Percentiles rank a stretch among this genome's conserved stretches.
Evolutionary conservation across 305 asterid genomes (phyloP).

Genomic region (Fraxinus nigra): DNA sequence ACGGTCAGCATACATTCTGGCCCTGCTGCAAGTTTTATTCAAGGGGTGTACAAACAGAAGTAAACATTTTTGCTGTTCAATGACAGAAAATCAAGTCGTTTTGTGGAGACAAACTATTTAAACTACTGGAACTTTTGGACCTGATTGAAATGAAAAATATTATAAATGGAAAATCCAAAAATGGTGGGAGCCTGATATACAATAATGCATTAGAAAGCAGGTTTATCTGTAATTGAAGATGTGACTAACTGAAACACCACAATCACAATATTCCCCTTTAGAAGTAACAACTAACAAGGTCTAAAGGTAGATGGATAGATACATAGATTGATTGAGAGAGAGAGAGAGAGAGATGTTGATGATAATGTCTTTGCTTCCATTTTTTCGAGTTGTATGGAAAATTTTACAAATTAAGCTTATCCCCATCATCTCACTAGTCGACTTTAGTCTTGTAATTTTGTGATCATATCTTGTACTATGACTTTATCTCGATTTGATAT

Average conservation of each 20-base stretch:
- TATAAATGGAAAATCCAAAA: constrained; percentile 22
- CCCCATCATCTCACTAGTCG: background rate
- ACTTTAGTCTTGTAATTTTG: background rate
- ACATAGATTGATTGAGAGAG: background rate
- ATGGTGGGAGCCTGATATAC: constrained; percentile 26
- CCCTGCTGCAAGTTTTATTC: constrained; percentile 31
- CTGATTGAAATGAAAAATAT: constrained; percentile 25
- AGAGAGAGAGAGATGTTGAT: constrained; percentile 5
- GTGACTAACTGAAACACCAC: constrained; percentile 66
- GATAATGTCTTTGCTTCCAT: constrained; percentile 1
- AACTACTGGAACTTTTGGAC: constrained; percentile 30
- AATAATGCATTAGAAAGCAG: constrained; percentile 43
- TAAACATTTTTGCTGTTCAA: constrained; percentile 27
- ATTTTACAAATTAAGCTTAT: background rate
- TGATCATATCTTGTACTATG: background rate
- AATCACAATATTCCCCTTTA: constrained; percentile 54
- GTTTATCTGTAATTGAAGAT: constrained; percentile 36
- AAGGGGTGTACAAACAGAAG: constrained; percentile 8
- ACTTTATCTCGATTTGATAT: background rate
- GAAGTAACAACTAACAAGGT: constrained; percentile 24
- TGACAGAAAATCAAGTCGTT: constrained; percentile 29
- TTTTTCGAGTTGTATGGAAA: background rate
- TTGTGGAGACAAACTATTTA: constrained; percentile 33
- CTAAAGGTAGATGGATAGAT: background rate
- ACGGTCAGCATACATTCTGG: constrained; percentile 27